phyloP scores from a whole-genome alignment of 108 stramenopile species.

The Nannochloropsis salina region DNA sequence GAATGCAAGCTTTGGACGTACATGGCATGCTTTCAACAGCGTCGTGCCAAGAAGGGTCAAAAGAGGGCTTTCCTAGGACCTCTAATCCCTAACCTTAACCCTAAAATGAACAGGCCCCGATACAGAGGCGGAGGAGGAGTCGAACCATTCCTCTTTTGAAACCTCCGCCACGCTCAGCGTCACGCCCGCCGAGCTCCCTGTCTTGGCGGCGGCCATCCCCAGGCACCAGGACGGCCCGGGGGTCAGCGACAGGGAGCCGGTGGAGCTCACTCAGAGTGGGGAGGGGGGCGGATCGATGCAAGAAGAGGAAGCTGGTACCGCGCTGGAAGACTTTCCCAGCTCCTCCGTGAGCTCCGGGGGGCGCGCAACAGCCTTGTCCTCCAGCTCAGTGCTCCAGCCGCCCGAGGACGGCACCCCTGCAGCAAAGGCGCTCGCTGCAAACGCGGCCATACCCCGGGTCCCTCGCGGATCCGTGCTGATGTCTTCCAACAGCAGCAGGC shows the following conservation, averaged over 20 bases:
- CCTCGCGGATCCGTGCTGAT: neutral
- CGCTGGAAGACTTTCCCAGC: neutral
- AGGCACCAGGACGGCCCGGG: too few species aligned
- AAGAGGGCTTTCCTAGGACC: conserved; percentile 36
- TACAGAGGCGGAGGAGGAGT: conserved; percentile 6
- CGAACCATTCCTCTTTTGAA: neutral
- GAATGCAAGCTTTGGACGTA: neutral
- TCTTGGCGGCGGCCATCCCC: neutral
- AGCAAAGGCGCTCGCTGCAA: neutral
- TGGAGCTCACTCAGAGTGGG: neutral
- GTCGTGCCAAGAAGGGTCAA: conserved; percentile 32
- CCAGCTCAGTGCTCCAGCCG: neutral
- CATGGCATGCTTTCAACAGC: too few species aligned
- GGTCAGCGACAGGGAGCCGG: too few species aligned
- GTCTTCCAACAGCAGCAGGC: neutral
- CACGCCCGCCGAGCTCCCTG: neutral
- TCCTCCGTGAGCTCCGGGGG: neutral
- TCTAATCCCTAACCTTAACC: neutral
- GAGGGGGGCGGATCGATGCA: neutral
- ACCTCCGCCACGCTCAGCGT: neutral
- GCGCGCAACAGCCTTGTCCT: neutral
- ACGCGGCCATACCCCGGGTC: neutral
- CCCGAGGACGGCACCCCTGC: neutral
- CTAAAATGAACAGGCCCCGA: neutral
- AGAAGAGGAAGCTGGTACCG: neutral